Conservation (phyloP, 805 yeast species). For the Nakazawaea ernobii region DNA sequence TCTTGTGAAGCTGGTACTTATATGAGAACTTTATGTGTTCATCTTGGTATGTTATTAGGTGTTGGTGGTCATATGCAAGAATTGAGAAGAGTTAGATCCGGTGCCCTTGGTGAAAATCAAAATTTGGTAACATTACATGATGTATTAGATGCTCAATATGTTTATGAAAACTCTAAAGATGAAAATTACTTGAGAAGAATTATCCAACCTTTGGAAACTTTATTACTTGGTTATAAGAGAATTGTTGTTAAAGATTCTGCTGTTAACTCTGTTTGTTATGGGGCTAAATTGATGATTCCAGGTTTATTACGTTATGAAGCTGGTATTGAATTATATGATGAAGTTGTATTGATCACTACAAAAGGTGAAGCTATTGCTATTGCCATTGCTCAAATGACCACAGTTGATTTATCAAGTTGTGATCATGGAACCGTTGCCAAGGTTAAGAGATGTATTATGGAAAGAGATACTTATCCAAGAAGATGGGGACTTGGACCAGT, state of each 20-base stretch:
- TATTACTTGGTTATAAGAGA: slow-evolving; percentile 93
- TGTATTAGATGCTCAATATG: slow-evolving; percentile 97
- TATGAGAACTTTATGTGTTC: slow-evolving; percentile 99
- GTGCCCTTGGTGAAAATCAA: slow-evolving; percentile 88
- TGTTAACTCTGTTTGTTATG: slow-evolving; percentile 96
- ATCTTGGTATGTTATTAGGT: slow-evolving; percentile 95
- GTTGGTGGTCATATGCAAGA: slow-evolving; percentile 99
- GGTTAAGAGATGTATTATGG: slow-evolving; percentile 99
- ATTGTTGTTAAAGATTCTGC: slow-evolving; percentile 89
- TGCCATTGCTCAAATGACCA: slow-evolving; percentile 98
- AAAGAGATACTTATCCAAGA: slow-evolving; percentile 98
- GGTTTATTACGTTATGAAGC: slow-evolving; percentile 97
- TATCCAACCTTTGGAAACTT: slow-evolving; percentile 90
- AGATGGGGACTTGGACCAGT: slow-evolving; percentile 99
- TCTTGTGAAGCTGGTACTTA: slow-evolving; percentile 99
- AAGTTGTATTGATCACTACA: slow-evolving; percentile 95
- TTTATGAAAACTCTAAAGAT: slow-evolving; percentile 94
- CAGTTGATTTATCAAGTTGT: slow-evolving; percentile 92
- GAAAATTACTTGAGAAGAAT: slow-evolving; percentile 92
- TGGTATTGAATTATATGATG: slow-evolving; percentile 95
- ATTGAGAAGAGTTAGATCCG: slow-evolving; percentile 97
- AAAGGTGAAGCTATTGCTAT: slow-evolving; percentile 99
- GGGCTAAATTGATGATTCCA: slow-evolving; percentile 98
- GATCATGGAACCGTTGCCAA: slow-evolving; percentile 99
- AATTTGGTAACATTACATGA: slow-evolving; percentile 94